Conservation (phyloP, 306 rosid genomes). For the Neltuma alba region DNA sequence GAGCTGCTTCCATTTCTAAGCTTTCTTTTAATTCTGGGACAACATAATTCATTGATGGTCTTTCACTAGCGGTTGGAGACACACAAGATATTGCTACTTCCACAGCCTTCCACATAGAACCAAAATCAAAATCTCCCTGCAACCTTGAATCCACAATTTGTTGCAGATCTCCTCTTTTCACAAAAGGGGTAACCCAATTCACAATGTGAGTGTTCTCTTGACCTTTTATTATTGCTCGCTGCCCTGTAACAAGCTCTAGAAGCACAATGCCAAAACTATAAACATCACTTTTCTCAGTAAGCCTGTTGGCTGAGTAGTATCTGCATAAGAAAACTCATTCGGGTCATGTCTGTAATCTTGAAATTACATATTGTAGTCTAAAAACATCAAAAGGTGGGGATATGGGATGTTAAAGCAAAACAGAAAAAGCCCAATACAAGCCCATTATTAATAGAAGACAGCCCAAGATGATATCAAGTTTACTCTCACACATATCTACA, state of each 20-base stretch:
- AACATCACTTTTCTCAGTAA: conserved; percentile 39
- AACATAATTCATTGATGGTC: conserved; percentile 35
- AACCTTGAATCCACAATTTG: conserved; percentile 36
- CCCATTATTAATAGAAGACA: too few relatives aligned
- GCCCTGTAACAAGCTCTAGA: conserved; percentile 43
- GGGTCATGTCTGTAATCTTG: neutral
- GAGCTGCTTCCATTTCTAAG: conserved; percentile 31
- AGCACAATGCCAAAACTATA: conserved; percentile 44
- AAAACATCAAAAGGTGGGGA: neutral
- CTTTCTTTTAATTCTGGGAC: conserved; percentile 33
- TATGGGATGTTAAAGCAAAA: too few relatives aligned
- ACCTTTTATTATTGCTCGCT: conserved; percentile 35
- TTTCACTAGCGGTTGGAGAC: conserved; percentile 29
- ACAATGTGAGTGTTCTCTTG: conserved; percentile 35
- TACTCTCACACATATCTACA: too few relatives aligned
- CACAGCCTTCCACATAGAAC: conserved; percentile 43
- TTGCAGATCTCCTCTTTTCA: conserved; percentile 29
- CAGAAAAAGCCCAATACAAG: too few relatives aligned
- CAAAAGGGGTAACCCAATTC: conserved; percentile 32
- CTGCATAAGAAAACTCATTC: conserved; percentile 17
- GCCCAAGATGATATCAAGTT: too few relatives aligned
- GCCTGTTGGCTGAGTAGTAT: conserved; percentile 35
- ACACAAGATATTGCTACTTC: conserved; percentile 40
- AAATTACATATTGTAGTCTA: neutral
- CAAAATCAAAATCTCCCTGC: conserved; percentile 30